Evolutionary conservation across 2,329 filamentous ascomycete species (phyloP), one percentile per base, ranked within the genome.

Genomic region (Fusarium multiceps): DNA sequence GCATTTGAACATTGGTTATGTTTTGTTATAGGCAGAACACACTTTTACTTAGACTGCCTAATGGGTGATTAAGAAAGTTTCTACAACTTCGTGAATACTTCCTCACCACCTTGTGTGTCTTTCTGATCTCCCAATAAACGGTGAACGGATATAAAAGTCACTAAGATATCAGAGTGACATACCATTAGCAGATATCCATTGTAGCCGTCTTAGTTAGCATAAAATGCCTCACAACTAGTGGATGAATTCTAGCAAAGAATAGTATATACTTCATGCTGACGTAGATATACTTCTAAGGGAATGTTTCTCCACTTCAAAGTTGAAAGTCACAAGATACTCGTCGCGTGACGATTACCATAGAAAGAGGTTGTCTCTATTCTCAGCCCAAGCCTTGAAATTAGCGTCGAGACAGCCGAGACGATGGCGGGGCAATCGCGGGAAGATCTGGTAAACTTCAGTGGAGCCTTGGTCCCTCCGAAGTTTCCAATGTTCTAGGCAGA

Each of bases 341-440:
- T 20, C 51, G 51, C 42, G 40, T 57, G 55, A 66, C 41, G 23
- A 41, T 40, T 21, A 46, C 20, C 32, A 32, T 41, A 48, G 25
- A 21, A 16, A 23, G 21, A 21, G 32, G 32, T n/a, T 28, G 30
- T 47, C 21, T 45, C 42, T 9, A 45, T 45, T 37, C 18, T 48
- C 16, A 18, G 32, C 34, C n/a, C 7, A 42, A 32, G 59, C 43
- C 41, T 41, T 23, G 28, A 25, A 42, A 40, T 25, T 23, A 51
- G n/a, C 25, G 27, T 42, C 5, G 45, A 43, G 47, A 16, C 27
- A 50, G 40, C 30, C 32, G 28, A 50, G 63, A 59, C 46, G 32
- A 27, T 25, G 30, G 72, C 47, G 70, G 68, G 58, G 72, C 37
- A 53, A 45, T 40, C 34, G 49, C 59, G 66, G 72, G 60, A 51